phyloP scores from a whole-genome alignment of 2,329 filamentous ascomycete genomes.

The Fusarium verticillioides region DNA sequence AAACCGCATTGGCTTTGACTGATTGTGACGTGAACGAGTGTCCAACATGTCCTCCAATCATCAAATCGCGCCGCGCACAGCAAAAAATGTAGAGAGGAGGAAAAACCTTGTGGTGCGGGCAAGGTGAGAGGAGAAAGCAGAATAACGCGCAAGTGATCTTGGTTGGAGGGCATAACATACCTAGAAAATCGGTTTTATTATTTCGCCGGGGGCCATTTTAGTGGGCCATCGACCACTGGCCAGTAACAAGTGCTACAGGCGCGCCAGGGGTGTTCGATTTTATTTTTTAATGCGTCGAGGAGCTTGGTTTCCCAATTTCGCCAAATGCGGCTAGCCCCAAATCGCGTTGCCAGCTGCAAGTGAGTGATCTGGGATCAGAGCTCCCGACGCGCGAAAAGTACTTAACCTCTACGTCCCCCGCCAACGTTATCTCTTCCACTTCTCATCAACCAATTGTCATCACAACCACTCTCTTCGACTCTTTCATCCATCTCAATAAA shows the following conservation, averaged over 20 bases:
- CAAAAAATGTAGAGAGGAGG: constrained; percentile 13
- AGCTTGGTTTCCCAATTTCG: constrained; percentile 45
- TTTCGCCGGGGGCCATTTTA: constrained; percentile 20
- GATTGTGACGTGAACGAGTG: not conserved
- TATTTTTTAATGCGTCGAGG: constrained; percentile 44
- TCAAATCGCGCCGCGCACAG: constrained; percentile 11
- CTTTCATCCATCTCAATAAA: constrained; percentile 31
- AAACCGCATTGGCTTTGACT: constrained; percentile 18
- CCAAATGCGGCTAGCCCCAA: constrained; percentile 47
- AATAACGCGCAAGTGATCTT: constrained; percentile 31
- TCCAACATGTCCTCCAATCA: constrained; percentile 25
- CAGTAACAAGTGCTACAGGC: constrained; percentile 21
- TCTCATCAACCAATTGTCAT: constrained; percentile 51
- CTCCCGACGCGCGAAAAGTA: constrained; percentile 62
- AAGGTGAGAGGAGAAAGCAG: constrained; percentile 2
- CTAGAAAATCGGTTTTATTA: constrained; percentile 41
- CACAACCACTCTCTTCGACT: constrained; percentile 51
- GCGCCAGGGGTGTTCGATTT: constrained; percentile 35
- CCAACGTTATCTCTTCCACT: constrained; percentile 51
- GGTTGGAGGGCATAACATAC: constrained; percentile 1
- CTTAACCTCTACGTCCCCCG: constrained; percentile 64
- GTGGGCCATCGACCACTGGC: not conserved
- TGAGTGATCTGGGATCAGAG: constrained; percentile 66
- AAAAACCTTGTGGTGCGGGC: not conserved
- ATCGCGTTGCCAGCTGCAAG: constrained; percentile 47